A percentile compares a stretch with the other conserved stretches of the same genome.
These are phyloP conservation scores for Leonotis leonurus DNA, from an alignment of 257 asterid species.

Conservation along the genomic window DNA sequence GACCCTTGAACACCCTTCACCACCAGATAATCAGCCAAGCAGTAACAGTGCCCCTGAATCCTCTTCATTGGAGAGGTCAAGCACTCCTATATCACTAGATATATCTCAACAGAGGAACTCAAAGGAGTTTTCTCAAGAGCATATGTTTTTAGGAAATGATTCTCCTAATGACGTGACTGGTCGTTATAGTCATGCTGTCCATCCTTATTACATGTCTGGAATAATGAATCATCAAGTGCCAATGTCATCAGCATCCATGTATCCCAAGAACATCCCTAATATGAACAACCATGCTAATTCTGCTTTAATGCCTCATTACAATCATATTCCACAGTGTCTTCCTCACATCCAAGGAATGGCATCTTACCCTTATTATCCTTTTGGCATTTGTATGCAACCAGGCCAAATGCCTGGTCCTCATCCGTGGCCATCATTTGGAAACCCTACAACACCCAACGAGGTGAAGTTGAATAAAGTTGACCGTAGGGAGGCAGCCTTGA, in stretches of 20 bases:
- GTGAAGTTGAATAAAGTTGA: slow-evolving; percentile 41
- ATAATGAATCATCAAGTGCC: slow-evolving; percentile 61
- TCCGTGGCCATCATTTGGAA: slow-evolving; percentile 56
- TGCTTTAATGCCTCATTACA: slow-evolving; percentile 51
- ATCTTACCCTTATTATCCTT: slow-evolving; percentile 60
- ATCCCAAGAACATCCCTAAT: slow-evolving; percentile 42
- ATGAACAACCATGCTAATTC: slow-evolving; percentile 43
- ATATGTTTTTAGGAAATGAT: slow-evolving; percentile 33
- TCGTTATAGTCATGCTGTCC: slow-evolving; percentile 39
- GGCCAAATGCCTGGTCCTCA: slow-evolving; percentile 62
- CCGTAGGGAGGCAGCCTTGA: slow-evolving; percentile 85
- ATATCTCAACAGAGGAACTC: slow-evolving; percentile 44
- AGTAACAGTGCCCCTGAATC: slow-evolving; percentile 40
- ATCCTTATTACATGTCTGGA: slow-evolving; percentile 62
- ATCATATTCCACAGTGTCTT: slow-evolving; percentile 50
- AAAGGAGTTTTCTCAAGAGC: slow-evolving; percentile 37
- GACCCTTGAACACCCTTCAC: slow-evolving; percentile 24
- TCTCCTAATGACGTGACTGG: slow-evolving; percentile 35
- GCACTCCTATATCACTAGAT: slow-evolving; percentile 47
- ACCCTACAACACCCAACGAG: slow-evolving; percentile 29
- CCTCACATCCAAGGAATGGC: slow-evolving; percentile 57
- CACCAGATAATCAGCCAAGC: slow-evolving; percentile 41
- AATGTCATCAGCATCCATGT: slow-evolving; percentile 42
- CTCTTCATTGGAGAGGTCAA: slow-evolving; percentile 42
- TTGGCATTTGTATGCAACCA: slow-evolving; percentile 60